A percentile compares a stretch with the other conserved stretches of the same genome.
These are phyloP conservation scores for Epipyxis sp. DNA, from an alignment of 108 stramenopile genomes.

Conservation along the genomic window DNA sequence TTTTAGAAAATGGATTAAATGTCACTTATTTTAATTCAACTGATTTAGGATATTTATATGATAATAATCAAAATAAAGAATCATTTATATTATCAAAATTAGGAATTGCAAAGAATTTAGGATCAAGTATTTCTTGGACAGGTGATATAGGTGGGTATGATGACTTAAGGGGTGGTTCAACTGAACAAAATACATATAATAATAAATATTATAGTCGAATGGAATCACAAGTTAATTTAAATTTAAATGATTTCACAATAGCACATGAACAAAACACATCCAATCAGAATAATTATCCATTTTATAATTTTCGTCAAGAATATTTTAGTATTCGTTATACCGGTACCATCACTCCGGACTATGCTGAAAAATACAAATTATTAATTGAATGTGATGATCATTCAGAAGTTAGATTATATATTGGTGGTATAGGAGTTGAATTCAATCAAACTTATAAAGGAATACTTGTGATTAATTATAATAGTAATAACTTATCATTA, in stretches of 20 bases:
- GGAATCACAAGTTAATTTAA: background rate
- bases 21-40: slow-evolving; percentile 29
- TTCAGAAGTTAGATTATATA: background rate
- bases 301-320: background rate
- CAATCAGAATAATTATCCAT: background rate
- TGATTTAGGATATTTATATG: background rate
- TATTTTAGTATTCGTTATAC: slow-evolving; percentile 24
- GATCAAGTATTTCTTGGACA: slow-evolving; percentile 15
- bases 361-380: slow-evolving; percentile 22
- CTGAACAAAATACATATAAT: slow-evolving; percentile 3
- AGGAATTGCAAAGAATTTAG: background rate
- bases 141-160: slow-evolving; percentile 24
- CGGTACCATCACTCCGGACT: background rate
- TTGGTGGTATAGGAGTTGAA: slow-evolving; percentile 20
- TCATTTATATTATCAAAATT: background rate
- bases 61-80: background rate
- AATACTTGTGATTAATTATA: background rate
- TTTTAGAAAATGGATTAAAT: slow-evolving; percentile 18
- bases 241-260: background rate
- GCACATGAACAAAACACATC: no score
- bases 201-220: background rate
- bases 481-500: background rate
- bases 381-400: background rate
- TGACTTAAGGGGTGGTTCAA: background rate
- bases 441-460: background rate